Base-by-base conservation (phyloP, 2,329 filamentous ascomycete genomes). In the Ceratocystis lukuohia region DNA sequence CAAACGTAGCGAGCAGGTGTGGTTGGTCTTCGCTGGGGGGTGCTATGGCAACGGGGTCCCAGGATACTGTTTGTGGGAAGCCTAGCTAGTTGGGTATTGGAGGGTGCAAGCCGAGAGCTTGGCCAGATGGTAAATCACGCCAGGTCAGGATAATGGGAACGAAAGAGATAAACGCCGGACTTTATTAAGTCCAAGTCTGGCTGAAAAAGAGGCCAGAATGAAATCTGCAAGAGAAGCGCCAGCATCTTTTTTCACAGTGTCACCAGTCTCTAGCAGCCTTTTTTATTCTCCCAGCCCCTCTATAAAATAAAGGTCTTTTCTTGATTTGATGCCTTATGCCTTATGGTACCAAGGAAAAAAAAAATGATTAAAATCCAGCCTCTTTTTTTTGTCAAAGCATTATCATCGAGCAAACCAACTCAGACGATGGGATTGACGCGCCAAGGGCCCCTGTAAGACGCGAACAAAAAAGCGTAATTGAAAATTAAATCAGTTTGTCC, bases 1-100 rank as follows among this genome's bases (percentile, higher is more conserved):
- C 8, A 8, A 41, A 41, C 37, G 37, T 41, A 41, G 37, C 3
- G 37, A 41, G 37, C 10, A 41, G 3, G 3, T 12, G 10, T 59
- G 53, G 53, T 33, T 59, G 53, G 53, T 25, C 53, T 59, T 59
- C 25, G 53, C 25, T 59, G 37, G 37, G 37, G 15, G 56, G 28
- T 59, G 56, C 56, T 37, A 59, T 59, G 56, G 56, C 56, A 59
- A 59, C 56, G 56, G 28, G 28, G 33, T 59, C 28, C 28, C 56
- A 59, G 56, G 8, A n/a, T 20, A 5, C n/a, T 45, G 4, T 33
- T 44, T 44, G 37, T 25, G 28, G 28, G 5, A 41, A 15, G 53
- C 37, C 37, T 41, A 44, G 57, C 37, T 41, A 44, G 57, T 61
- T 20, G 48, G 20, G 12, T 28, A 22, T 53, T 53, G 3, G 4